These are phyloP conservation scores for Colletotrichum costaricense DNA, from an alignment of 2,329 filamentous ascomycete genomes.

Conservation along the genomic window DNA sequence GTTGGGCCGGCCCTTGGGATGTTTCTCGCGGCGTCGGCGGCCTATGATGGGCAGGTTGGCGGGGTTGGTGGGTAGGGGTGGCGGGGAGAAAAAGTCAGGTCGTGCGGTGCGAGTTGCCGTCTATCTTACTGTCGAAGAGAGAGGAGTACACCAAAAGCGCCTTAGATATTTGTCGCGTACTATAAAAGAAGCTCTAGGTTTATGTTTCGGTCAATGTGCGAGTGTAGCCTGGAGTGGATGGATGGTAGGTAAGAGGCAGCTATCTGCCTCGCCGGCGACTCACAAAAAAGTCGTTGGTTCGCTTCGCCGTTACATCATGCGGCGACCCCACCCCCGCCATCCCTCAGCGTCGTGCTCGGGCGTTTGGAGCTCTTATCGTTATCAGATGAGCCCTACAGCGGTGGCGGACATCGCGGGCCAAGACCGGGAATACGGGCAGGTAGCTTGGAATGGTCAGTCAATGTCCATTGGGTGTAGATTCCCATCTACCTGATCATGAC, in stretches of 20 bases:
- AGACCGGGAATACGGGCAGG: neutral
- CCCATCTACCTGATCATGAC: too few species aligned
- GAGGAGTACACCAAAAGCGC: neutral
- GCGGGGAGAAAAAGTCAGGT: neutral
- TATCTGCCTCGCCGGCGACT: conserved; percentile 3
- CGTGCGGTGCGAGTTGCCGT: neutral
- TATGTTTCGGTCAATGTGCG: neutral
- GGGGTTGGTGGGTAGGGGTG: conserved; percentile 4
- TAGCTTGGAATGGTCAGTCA: neutral
- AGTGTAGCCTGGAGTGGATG: neutral
- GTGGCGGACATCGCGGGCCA: neutral
- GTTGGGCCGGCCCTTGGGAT: conserved; percentile 48
- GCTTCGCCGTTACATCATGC: conserved; percentile 33
- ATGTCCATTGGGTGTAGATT: neutral
- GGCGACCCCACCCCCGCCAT: conserved; percentile 26
- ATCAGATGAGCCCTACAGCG: conserved; percentile 1
- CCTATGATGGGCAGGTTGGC: conserved; percentile 48
- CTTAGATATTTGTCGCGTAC: neutral
- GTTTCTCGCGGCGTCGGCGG: conserved; percentile 49
- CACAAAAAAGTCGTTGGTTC: conserved; percentile 23
- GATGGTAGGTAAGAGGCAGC: neutral
- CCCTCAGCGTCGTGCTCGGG: neutral
- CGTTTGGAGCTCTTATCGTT: conserved; percentile 24
- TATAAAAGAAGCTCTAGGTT: neutral
- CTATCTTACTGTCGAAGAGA: neutral